Evolutionary conservation across 2,329 filamentous ascomycete genomes (phyloP), one percentile per base, ranked within the genome.

Genomic region (Diplocarpon rosae): DNA sequence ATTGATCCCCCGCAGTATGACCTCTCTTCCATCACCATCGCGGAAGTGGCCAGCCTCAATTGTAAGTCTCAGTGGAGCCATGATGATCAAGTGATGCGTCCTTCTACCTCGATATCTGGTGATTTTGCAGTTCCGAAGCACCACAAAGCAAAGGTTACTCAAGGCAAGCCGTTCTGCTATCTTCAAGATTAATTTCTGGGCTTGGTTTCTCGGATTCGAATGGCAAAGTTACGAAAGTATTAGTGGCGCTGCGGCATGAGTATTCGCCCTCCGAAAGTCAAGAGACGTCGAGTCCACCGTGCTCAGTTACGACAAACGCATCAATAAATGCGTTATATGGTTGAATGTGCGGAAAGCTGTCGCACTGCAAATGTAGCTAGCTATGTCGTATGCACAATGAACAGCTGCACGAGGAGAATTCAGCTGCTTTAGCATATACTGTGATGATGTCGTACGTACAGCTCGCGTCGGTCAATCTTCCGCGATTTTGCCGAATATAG

Each of bases 1-100:
- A 61, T 98, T 98, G 69, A 98, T 95, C 52, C 92, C 92, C 52
- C 92, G 81, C 36, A 98, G 72, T 2, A 86, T 83, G 45, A 98
- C 78, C 65, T 96, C 85, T 50, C 92, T 82, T 53, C 88, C 83
- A 52, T 87, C 68, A 12, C 70, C 63, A 63, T 98, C 93, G 50
- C 85, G 78, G 65, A 98, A 95, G 54, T 78, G 79, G 50, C 79
- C 80, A 53, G 92, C 83, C 59, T 95, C 86, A 57, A 98, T 90
- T 17, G 76, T 79, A 40, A 98, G 71, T 42, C 84, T 80, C 42
- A 90, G 75, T 16, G 78, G 70, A 49, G 82, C 70, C 87, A 94
- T 95, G 53, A 32, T 52, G 33, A 32, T 12, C 7, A n/a, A 15
- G 31, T 32, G 15, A 12, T 27, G 15, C 14, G 17, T 31, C 24